A percentile compares a stretch with the other conserved stretches of the same genome.
These are phyloP conservation scores for Austropuccinia psidii DNA, from an alignment of 1,284 basidiomycete species.

Conservation along the genomic window DNA sequence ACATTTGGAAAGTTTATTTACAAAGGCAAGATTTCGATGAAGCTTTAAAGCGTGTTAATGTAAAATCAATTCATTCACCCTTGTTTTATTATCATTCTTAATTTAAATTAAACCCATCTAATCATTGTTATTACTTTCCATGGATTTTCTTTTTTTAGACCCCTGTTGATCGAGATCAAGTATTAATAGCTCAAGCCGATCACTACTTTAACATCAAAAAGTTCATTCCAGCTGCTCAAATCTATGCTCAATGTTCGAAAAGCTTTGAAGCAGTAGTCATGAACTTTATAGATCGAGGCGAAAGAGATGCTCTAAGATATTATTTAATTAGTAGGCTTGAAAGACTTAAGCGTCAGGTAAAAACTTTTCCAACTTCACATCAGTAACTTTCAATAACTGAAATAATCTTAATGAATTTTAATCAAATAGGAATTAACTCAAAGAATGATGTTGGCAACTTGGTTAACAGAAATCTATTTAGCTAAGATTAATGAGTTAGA, in stretches of 20 bases:
- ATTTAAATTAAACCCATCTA: not conserved
- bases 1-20: conserved; percentile 89
- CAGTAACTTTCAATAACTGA: not conserved
- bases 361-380: conserved; percentile 41
- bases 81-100: not conserved
- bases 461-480: conserved; percentile 95
- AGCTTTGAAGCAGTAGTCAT: conserved; percentile 88
- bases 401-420: not conserved
- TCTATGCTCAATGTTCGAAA: conserved; percentile 77
- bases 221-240: conserved; percentile 84
- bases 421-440: conserved; percentile 71
- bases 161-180: conserved; percentile 70
- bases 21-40: conserved; percentile 66
- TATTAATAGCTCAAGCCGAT: conserved; percentile 76
- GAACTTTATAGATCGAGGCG: conserved; percentile 78
- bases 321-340: conserved; percentile 85
- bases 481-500: conserved; percentile 94
- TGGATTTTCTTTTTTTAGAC: conserved; percentile 53
- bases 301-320: conserved; percentile 83
- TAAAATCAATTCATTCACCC: conserved; percentile 45
- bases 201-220: conserved; percentile 71
- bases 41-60: conserved; percentile 74
- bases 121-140: not conserved
- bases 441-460: conserved; percentile 95
- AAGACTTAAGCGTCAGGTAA: conserved; percentile 65